Evolutionary conservation across 768 basidiomycete genomes (phyloP).

Genomic region (Cystobasidiopsis lactophilus): DNA sequence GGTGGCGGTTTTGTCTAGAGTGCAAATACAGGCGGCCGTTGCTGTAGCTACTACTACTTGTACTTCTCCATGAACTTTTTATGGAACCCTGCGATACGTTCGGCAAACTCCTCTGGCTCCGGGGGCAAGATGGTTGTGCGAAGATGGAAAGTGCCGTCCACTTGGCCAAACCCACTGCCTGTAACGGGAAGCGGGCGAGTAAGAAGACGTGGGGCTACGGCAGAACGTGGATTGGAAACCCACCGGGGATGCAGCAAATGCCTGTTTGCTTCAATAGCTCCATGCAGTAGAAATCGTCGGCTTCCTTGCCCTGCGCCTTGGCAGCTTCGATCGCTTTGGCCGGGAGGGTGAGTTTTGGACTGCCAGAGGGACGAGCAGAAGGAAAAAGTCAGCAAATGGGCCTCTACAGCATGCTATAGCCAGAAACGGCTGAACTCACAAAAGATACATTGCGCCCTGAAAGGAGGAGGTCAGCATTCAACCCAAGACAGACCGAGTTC

Average conservation of each 20-base stretch:
- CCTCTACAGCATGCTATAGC: too few relatives aligned
- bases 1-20: too few relatives aligned
- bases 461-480: neutral
- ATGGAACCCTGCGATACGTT: slow-evolving; percentile 58
- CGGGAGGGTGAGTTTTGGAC: slow-evolving; percentile 57
- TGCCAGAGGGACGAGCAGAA: too few relatives aligned
- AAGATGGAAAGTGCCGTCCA: slow-evolving; percentile 71
- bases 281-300: slow-evolving; percentile 75
- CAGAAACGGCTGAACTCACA: too few relatives aligned
- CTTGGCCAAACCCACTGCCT: slow-evolving; percentile 84
- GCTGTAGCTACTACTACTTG: neutral
- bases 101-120: slow-evolving; percentile 77
- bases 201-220: too few relatives aligned
- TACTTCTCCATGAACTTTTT: slow-evolving; percentile 31
- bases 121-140: slow-evolving; percentile 84
- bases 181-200: too few relatives aligned
- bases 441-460: slow-evolving; percentile 84
- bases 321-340: slow-evolving; percentile 52
- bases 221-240: too few relatives aligned
- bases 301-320: slow-evolving; percentile 43
- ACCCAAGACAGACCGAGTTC: slow-evolving; percentile 17
- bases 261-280: slow-evolving; percentile 66
- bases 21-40: too few relatives aligned
- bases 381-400: too few relatives aligned
- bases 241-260: slow-evolving; percentile 87